Base-by-base conservation (phyloP, 805 yeast genomes). In the Zygosaccharomyces rouxii region DNA sequence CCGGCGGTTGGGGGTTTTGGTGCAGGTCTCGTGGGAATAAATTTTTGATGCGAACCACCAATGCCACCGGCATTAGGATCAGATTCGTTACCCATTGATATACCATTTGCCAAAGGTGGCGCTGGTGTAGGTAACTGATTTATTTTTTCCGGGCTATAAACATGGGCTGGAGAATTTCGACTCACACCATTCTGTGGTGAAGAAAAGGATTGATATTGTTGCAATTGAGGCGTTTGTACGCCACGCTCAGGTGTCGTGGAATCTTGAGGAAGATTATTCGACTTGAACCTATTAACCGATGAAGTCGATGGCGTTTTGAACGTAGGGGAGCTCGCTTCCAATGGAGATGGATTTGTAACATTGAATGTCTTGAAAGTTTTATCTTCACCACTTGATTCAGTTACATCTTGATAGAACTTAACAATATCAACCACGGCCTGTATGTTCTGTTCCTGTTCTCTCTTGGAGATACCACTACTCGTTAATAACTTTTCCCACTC, bases 391-490 rank as follows among this genome's bases (percentile, higher is more conserved):
- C 66, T 71, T 2, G 64, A 51, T 38, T 72, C 73, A 0, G 76
- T 70, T 23, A 70, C 74, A 55, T 82, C 85, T 59, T 83, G 87
- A 66, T 89, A 89, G 63, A 89, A 89, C 38, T 87, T 89, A 23
- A 89, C 89, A 51, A 87, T 89, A 60, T 89, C 95, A 76, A 85
- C 85, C 4, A 94, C 96, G 1, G 96, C 97, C 66, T 88, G 90
- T 1, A 97, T 97, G 67, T 94, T 88, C 52, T 84, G 86, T 62
- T 84, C 83, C 69, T 89, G 96, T 60, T 94, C 99, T 54, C 80
- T 85, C 54, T 79, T 81, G 5, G 96, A 81, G 50, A 94, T 89
- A 46, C 97, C 97, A 59, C 89, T 85, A 1, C 94, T 86, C 10
- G 84, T 77, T 46, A 94, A 74, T 30, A 90, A 73, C 53, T 80